Evolutionary conservation across 2,329 filamentous ascomycete genomes (phyloP).

Genomic region (Septoria linicola): DNA sequence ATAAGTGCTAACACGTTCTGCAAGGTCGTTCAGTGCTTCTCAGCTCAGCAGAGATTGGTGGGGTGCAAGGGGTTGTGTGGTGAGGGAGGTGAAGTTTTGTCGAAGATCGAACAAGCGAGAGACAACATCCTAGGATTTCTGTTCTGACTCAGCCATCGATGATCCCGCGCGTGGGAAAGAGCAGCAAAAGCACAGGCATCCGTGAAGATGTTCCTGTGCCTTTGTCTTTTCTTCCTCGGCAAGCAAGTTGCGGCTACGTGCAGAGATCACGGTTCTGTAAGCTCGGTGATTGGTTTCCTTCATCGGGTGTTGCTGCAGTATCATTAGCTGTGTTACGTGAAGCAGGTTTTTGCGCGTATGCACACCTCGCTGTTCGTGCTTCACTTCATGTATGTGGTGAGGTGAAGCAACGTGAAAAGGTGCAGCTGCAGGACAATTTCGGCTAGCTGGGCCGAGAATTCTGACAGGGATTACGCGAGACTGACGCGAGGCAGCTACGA

Average conservation of each 20-base stretch:
- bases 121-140: constrained; percentile 32
- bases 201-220: constrained; percentile 3
- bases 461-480: background rate
- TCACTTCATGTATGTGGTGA: constrained; percentile 6
- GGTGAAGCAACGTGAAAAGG: background rate
- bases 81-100: constrained; percentile 3
- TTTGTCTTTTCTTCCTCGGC: constrained; percentile 8
- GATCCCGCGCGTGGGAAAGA: constrained; percentile 16
- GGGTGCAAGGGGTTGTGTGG: constrained; percentile 12
- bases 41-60: constrained; percentile 16
- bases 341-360: background rate
- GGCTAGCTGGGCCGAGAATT: background rate
- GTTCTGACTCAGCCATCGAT: constrained; percentile 35
- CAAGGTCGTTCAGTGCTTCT: constrained; percentile 4
- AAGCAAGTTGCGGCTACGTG: constrained; percentile 26
- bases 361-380: background rate
- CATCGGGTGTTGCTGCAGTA: constrained; percentile 14
- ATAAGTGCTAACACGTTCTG: constrained; percentile 17
- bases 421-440: constrained; percentile 8
- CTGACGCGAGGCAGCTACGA: background rate
- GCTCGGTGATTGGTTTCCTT: constrained; percentile 30
- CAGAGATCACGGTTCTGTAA: constrained; percentile 26
- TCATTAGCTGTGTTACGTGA: constrained; percentile 6
- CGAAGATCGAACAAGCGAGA: constrained; percentile 13
- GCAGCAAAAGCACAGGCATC: background rate